These are phyloP conservation scores for Aspergillus bertholletiae DNA, from an alignment of 495 filamentous ascomycete genomes.

Conservation along the genomic window DNA sequence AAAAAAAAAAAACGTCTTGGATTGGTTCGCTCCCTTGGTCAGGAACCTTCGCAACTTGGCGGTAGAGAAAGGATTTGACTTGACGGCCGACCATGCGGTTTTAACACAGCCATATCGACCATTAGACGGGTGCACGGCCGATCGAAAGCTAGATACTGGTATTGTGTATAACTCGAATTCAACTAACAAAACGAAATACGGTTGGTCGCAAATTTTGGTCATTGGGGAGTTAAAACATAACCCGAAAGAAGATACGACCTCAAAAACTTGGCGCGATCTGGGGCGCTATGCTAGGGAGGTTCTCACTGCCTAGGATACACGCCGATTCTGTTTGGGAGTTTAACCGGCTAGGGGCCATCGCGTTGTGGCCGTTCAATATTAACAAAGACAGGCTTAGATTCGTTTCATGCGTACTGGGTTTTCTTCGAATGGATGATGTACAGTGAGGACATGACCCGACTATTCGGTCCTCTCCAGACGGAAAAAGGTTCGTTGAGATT, in stretches of 20 bases:
- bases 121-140: neutral
- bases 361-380: neutral
- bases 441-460: neutral
- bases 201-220: constrained; percentile 16
- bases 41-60: neutral
- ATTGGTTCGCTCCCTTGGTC: no score
- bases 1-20: constrained; percentile 1
- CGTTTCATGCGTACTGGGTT: neutral
- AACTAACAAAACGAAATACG: no score
- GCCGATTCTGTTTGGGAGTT: constrained; percentile 29
- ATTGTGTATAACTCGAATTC: neutral
- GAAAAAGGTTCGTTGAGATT: neutral
- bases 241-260: neutral
- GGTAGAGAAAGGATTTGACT: neutral
- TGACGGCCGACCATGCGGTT: no score
- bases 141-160: constrained; percentile 1
- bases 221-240: constrained; percentile 16
- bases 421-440: neutral
- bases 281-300: constrained; percentile 5
- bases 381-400: neutral
- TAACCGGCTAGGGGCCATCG: constrained; percentile 36
- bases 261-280: constrained; percentile 12
- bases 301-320: constrained; percentile 12
- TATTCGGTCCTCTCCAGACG: neutral
- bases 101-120: neutral